Base-by-base conservation (phyloP, 129 eudicot genomes). In the Flaveria bidentis region DNA sequence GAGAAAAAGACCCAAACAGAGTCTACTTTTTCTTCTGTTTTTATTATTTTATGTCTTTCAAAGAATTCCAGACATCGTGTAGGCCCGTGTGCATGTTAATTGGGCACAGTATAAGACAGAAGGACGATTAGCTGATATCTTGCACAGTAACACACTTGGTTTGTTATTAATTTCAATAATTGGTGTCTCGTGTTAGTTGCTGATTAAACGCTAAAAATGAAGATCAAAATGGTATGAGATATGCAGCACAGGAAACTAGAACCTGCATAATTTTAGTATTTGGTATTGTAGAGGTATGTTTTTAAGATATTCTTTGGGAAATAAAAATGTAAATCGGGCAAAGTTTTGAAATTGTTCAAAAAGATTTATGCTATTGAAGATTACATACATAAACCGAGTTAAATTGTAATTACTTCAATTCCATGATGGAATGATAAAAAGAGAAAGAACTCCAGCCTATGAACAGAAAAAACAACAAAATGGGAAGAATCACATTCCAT, bases 51-150 rank as follows among this genome's bases (percentile, higher is more conserved):
- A 66, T 74, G 45, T 74, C 64, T 74, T 55, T 74, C 47, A 74
- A 57, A 46, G 39, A 47, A 46, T 49, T 69, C 62, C 6, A 50
- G 51, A 18, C 62, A 11, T 6, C 49, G 22, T 69, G 76, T 77
- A 69, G 76, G 81, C 28, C 70, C 22, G 39, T 69, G 26, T 78
- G 76, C 49, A 73, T 66, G 83, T 73, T 67, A 46, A 62, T 36
- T 69, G 78, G 85, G 76, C 51, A 75, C 81, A 75, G 77, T 26
- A 76, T 41, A 80, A 47, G 64, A 75, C 81, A 75, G 52, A 61
- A 47, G 84, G 77, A 75, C 72, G 60, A 45, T 78, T 75, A 65
- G 73, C 44, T 69, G 71, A 75, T 62, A 12, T 80, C 15, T 30
- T 28, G 56, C 18, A 67, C 64, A 60, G 53, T 74, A 74, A 68